Percentiles rank a stretch among this genome's conserved stretches.
Evolutionary conservation across 1,139 yeast genomes (phyloP).

Genomic region (Lodderomyces beijingensis): DNA sequence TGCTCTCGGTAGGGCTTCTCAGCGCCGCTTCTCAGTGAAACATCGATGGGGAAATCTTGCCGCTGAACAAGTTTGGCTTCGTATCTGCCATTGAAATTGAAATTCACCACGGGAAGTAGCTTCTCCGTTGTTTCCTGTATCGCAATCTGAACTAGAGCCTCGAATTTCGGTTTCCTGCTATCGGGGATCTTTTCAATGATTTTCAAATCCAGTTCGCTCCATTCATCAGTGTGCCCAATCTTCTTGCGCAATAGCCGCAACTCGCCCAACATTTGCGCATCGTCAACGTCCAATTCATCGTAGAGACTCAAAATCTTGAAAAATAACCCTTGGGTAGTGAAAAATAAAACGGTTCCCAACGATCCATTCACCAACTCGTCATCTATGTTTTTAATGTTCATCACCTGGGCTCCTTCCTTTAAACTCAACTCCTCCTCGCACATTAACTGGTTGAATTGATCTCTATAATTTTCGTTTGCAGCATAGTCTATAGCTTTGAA

Average conservation of each 20-base stretch:
- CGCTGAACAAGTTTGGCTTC: slow-evolving; percentile 49
- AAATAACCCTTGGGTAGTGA: slow-evolving; percentile 40
- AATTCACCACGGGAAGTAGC: slow-evolving; percentile 54
- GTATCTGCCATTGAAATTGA: slow-evolving; percentile 36
- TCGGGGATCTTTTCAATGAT: slow-evolving; percentile 21
- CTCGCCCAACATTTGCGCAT: slow-evolving; percentile 23
- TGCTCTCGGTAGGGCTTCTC: slow-evolving; percentile 47
- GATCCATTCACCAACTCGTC: slow-evolving; percentile 54
- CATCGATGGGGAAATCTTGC: slow-evolving; percentile 62
- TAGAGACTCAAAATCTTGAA: slow-evolving; percentile 24
- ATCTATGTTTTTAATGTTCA: slow-evolving; percentile 46
- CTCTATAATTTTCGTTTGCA: slow-evolving; percentile 12
- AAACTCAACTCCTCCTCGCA: slow-evolving; percentile 42
- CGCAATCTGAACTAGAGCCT: slow-evolving; percentile 31
- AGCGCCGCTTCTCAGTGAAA: slow-evolving; percentile 1
- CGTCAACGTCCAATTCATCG: slow-evolving; percentile 18
- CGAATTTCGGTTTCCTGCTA: slow-evolving; percentile 23
- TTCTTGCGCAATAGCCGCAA: slow-evolving; percentile 23
- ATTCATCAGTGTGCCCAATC: slow-evolving; percentile 21
- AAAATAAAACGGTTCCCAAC: slow-evolving; percentile 58
- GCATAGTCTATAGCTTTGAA: slow-evolving; percentile 50
- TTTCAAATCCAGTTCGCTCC: slow-evolving; percentile 44
- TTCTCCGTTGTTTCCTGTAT: slow-evolving; percentile 17
- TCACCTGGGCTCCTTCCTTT: slow-evolving; percentile 60
- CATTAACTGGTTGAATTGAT: slow-evolving; percentile 41